Evolutionary conservation across 2,329 filamentous ascomycete genomes (phyloP).

Genomic region (Fusarium tupiense): DNA sequence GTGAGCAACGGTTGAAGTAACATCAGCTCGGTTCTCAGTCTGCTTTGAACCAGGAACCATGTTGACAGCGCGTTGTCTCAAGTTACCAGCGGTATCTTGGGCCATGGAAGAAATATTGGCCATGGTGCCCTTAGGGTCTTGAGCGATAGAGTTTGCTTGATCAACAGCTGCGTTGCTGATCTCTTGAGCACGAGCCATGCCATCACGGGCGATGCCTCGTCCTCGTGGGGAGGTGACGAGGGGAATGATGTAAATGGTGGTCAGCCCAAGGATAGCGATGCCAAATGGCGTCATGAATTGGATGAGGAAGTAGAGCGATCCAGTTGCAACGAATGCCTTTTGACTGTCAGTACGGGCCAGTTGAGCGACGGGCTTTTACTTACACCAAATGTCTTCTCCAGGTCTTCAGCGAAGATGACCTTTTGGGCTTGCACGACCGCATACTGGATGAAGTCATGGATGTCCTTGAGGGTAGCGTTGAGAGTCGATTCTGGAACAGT

Average conservation of each 20-base stretch:
- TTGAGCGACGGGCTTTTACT: neutral
- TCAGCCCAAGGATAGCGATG: constrained; percentile 19
- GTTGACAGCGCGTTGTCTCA: constrained; percentile 11
- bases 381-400: constrained; percentile 30
- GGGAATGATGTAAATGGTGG: constrained; percentile 22
- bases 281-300: constrained; percentile 32
- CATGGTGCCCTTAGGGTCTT: constrained; percentile 19
- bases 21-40: neutral
- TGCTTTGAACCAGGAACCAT: constrained; percentile 10
- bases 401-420: constrained; percentile 21
- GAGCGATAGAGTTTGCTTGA: constrained; percentile 16
- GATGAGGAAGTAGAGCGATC: neutral
- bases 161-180: constrained; percentile 15
- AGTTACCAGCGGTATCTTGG: constrained; percentile 10
- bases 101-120: constrained; percentile 25
- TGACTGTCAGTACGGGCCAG: neutral
- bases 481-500: constrained; percentile 32
- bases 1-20: constrained; percentile 4
- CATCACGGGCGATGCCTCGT: constrained; percentile 14
- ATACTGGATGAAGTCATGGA: constrained; percentile 35
- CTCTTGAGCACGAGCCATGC: constrained; percentile 20
- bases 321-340: neutral
- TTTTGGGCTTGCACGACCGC: constrained; percentile 18
- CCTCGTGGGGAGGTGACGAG: constrained; percentile 25
- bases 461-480: constrained; percentile 30